Percentiles rank a stretch among this genome's conserved stretches.
phyloP scores from a whole-genome alignment of 345 rosid genomes.

The Cochlearia excelsa region DNA sequence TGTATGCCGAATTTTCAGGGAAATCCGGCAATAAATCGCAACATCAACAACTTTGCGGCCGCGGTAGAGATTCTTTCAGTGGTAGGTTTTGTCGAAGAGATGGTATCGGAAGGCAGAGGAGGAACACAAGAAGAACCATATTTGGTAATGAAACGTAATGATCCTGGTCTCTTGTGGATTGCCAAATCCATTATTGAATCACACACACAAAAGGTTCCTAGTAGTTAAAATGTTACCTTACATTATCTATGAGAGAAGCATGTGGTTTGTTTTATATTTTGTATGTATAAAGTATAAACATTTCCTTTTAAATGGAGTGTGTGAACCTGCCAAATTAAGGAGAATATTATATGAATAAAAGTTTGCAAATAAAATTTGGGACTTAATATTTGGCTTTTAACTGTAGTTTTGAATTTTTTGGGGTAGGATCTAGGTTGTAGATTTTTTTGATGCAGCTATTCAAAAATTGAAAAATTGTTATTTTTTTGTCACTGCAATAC shows the following conservation, averaged over 20 bases:
- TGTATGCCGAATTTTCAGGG: constrained; percentile 48
- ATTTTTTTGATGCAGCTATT: too few species aligned
- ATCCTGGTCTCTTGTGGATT: constrained; percentile 91
- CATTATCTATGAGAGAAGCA: background rate
- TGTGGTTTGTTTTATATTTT: too few species aligned
- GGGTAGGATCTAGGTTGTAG: too few species aligned
- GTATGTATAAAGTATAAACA: too few species aligned
- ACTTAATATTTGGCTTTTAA: too few species aligned
- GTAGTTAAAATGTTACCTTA: constrained; percentile 24
- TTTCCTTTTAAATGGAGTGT: too few species aligned
- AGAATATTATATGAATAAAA: too few species aligned
- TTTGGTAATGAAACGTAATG: constrained; percentile 76
- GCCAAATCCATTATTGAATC: constrained; percentile 77
- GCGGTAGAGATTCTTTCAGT: constrained; percentile 71
- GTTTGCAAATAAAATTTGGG: too few species aligned
- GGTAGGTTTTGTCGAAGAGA: constrained; percentile 77
- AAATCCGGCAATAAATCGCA: constrained; percentile 66
- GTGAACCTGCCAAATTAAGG: too few species aligned
- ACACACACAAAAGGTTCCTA: constrained; percentile 40
- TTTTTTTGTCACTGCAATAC: too few species aligned
- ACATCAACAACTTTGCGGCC: constrained; percentile 62
- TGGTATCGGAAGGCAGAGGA: constrained; percentile 47
- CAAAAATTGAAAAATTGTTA: too few species aligned
- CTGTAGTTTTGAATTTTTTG: too few species aligned
- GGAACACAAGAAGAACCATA: constrained; percentile 56